Base-by-base conservation (phyloP, 1,139 yeast genomes). In the Pichia sp. region DNA sequence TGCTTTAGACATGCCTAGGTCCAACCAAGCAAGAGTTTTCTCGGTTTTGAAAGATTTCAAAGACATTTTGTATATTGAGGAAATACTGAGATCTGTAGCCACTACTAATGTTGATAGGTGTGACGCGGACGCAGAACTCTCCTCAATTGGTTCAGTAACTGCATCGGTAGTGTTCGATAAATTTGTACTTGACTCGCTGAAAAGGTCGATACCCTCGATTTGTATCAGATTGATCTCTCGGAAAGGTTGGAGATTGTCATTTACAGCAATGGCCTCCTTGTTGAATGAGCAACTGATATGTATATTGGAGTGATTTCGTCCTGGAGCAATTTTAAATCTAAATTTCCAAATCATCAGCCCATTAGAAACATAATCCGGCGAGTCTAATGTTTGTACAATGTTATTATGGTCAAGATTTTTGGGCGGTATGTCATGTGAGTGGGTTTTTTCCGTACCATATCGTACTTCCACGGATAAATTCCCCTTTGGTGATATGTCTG, bases 11-110 rank as follows among this genome's bases (percentile, higher is more conserved):
- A 74, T 61, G 39, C 73, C 77, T 17, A 80, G 58, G 38, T 72
- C 80, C 33, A 81, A 57, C 74, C 76, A 83, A 66, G 54, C 72
- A 67, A 21, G 76, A 64, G 37, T 78, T 69, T 45, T 77, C 27
- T 52, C 56, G 9, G 53, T 40, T 30, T 44, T 48, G 20, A 46
- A 41, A 7, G 50, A 51, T 29, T 45, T 68, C 28, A 81, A 60
- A 41, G 74, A 64, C 46, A 81, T 66, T 28, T 74, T 73, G 33
- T 74, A 57, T 0, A 75, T 64, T 2, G 77, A 69, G 19, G 64
- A 62, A 1, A 73, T 69, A 1, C 73, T 67, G 5, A 72, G 40
- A 3, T 44, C 33, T 11, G 37, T 27, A n/a, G n/a, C n/a, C n/a
- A n/a, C n/a, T n/a, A n/a, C n/a, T n/a, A n/a, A n/a, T n/a, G n/a